Evolutionary conservation across 208 protist genomes (phyloP).

Genomic region (Trichomonas tenax): DNA sequence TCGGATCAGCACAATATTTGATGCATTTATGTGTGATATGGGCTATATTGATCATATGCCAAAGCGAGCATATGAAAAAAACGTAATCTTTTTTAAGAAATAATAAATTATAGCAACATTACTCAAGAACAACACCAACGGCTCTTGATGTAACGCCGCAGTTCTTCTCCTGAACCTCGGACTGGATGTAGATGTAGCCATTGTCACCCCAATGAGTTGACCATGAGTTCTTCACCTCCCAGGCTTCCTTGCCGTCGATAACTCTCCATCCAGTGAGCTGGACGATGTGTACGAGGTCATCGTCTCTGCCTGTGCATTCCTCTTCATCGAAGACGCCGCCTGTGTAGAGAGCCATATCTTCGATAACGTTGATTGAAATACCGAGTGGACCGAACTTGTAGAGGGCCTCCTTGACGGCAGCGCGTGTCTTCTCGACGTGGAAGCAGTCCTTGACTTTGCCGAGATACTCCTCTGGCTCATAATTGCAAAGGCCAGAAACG

Average conservation of each 20-base stretch:
- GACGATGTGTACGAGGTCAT: background rate
- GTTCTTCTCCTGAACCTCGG: background rate
- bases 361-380: background rate
- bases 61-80: too few relatives aligned
- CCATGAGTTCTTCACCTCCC: constrained; percentile 5
- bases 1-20: too few relatives aligned
- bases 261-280: background rate
- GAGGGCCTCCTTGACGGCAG: background rate
- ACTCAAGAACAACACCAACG: background rate
- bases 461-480: background rate
- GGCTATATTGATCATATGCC: too few relatives aligned
- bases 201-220: background rate
- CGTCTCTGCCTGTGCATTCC: background rate
- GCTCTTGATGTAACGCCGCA: background rate
- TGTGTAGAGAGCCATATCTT: background rate
- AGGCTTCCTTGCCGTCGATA: background rate
- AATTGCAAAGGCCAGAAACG: background rate
- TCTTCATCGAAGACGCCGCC: background rate
- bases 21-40: too few relatives aligned
- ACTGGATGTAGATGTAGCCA: background rate
- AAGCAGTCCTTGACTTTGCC: background rate
- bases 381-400: background rate
- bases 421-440: background rate
- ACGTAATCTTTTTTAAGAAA: too few relatives aligned
- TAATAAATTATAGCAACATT: too few relatives aligned